Base-by-base conservation (phyloP, 352 stramenopile genomes). In the Bremia lactucae region DNA sequence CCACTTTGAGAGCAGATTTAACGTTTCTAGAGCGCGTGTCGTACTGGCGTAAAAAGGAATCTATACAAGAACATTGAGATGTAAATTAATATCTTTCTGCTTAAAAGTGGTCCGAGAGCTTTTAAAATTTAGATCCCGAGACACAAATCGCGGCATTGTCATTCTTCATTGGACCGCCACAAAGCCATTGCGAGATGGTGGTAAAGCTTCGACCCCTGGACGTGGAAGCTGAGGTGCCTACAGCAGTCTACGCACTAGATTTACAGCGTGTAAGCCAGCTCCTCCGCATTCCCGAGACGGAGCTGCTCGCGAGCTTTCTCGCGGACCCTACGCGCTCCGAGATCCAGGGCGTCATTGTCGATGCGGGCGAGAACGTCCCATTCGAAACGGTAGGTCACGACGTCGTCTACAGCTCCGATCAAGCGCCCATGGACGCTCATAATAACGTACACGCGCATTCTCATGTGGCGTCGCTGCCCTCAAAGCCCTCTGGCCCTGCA, bases 261-360 rank as follows among this genome's bases (percentile, higher is more conserved):
- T 58, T 82, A 36, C 44, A 58, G 45, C 57, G 63, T 5, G 64
- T 82, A 46, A 77, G 66, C 31, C 54, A 70, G 22, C 52, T 82
- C 28, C 59, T 74, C 20, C 29, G 33, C 35, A 78, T 82, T 49
- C 65, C 61, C 22, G 59, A 76, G 52, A 43, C 44, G 22, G 69
- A 82, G 43, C 51, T 82, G 20, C 44, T 79, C 26, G 56, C 46
- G 13, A 68, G 72, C 28, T 82, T 88, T 53, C 65, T 81, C 46
- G 44, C 58, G 8, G 50, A 80, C 42, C 69, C 68, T 29, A 72
- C 55, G 16, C 61, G 65, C 28, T 76, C 68, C 15, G 72, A 82
- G 31, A 88, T 88, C 54, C 75, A 88, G 36, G 73, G 75, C 31
- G 72, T 88, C 16, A 68, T 88, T 47, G 72, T 88, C 8, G 73